A percentile compares a stretch with the other conserved stretches of the same genome.
Evolutionary conservation across 192 early-diverging fungal species (phyloP).

Genomic region (Backusella morwellensis): DNA sequence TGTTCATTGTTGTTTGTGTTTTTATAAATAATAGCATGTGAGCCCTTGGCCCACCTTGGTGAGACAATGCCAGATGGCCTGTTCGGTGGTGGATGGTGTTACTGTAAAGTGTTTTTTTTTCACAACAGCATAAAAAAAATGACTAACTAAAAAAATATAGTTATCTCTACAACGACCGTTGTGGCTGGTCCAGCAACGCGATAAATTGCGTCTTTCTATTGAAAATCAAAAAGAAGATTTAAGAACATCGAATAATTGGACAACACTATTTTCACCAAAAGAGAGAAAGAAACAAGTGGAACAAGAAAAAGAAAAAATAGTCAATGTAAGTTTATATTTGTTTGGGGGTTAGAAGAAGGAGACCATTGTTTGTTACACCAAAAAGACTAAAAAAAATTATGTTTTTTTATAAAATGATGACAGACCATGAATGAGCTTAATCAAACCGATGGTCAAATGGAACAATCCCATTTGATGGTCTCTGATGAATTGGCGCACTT

Average conservation of each 20-base stretch:
- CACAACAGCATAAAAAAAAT: not conserved
- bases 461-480: conserved; percentile 42
- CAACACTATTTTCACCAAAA: conserved; percentile 17
- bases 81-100: conserved; percentile 21
- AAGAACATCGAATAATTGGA: conserved; percentile 7
- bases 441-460: conserved; percentile 37
- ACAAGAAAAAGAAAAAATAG: conserved; percentile 40
- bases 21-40: not conserved
- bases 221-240: conserved; percentile 28
- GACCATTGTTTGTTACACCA: not conserved
- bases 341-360: not conserved
- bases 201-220: conserved; percentile 13
- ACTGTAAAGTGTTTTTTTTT: conserved; percentile 21
- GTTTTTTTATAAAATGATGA: conserved; percentile 3
- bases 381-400: not conserved
- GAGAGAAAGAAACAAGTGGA: conserved; percentile 35
- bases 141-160: conserved; percentile 12
- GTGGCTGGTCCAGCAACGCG: conserved; percentile 15
- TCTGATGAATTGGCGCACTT: conserved; percentile 50
- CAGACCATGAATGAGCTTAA: conserved; percentile 41
- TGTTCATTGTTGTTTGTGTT: not conserved
- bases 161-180: conserved; percentile 28
- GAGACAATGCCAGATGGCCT: not conserved
- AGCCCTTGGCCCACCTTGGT: conserved; percentile 9
- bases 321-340: conserved; percentile 29